Base-by-base conservation (phyloP, 1,139 yeast species). In the Protomyces inouyei region DNA sequence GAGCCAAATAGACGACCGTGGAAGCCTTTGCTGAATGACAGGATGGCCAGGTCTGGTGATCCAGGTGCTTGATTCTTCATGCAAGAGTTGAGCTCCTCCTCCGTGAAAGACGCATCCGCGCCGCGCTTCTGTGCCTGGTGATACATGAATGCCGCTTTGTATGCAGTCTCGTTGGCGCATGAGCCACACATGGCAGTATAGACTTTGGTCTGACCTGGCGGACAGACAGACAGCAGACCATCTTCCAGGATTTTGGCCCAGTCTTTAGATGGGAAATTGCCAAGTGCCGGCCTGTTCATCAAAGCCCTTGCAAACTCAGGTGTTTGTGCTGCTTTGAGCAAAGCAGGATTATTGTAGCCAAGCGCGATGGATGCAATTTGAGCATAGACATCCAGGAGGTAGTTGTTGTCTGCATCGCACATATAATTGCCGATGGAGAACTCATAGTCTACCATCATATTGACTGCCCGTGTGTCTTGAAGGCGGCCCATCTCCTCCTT, bases 131-230 rank as follows among this genome's bases (percentile, higher is more conserved):
- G 79, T 73, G 83, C 76, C 72, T 85, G 88, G 75, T 86, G 85
- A 80, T 86, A 85, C 79, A 87, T 83, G 75, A 87, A 87, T 9
- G 88, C 89, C 63, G 95, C 93, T 78, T 87, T 87, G 80, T 85
- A 87, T 10, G 95, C 95, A 73, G 86, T 82, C 76, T 87, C 95
- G 73, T 86, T 86, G 70, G 95, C 95, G 73, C 87, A 93, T 37
- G 92, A 88, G 67, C 95, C 95, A 21, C 90, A 83, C 71, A 87
- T 79, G 52, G 88, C 92, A 18, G 88, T 83, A 90, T 92, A 88
- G 64, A 78, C 81, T 72, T 82, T 77, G 71, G 79, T 81, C 75
- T 84, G 86, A 67, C 88, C 89, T 73, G 83, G 82, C 70, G 92
- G 92, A 60, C 91, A 91, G 68, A 82, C 84, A 65, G 83, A 80